phyloP scores from a whole-genome alignment of 805 yeast genomes.

The Cyberlindnera maclurae region DNA sequence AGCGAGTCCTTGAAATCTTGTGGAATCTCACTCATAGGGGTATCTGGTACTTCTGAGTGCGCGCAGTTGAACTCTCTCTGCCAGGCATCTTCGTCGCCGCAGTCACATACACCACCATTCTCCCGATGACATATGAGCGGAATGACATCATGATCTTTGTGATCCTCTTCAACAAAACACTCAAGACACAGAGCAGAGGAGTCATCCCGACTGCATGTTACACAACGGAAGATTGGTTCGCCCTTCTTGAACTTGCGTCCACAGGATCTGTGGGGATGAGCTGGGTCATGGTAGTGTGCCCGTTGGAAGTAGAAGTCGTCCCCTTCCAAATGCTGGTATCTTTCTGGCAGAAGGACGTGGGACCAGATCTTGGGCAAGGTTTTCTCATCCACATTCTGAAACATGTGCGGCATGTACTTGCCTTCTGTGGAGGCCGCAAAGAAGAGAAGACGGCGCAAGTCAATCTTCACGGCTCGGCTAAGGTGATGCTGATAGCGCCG shows the following conservation, averaged over 20 bases:
- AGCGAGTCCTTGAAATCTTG: constrained; percentile 33
- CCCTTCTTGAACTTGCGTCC: constrained; percentile 67
- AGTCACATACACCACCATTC: constrained; percentile 57
- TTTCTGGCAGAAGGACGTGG: constrained; percentile 19
- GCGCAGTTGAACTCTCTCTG: constrained; percentile 44
- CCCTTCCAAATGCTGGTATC: constrained; percentile 17
- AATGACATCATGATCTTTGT: constrained; percentile 65
- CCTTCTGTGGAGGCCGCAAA: constrained; percentile 37
- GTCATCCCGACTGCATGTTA: constrained; percentile 72
- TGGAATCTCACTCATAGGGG: constrained; percentile 31
- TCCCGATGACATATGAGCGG: constrained; percentile 57
- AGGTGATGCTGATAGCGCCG: constrained; percentile 26
- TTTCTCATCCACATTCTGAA: constrained; percentile 24
- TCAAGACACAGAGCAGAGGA: constrained; percentile 76
- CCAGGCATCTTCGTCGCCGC: constrained; percentile 90
- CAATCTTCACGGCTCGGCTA: constrained; percentile 23
- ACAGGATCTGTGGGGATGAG: constrained; percentile 65
- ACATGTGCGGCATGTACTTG: constrained; percentile 31
- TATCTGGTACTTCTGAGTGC: constrained; percentile 24
- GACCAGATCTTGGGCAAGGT: constrained; percentile 19
- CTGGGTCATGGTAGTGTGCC: constrained; percentile 17
- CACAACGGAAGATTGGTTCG: constrained; percentile 74
- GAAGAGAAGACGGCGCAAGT: constrained; percentile 37
- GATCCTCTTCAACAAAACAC: constrained; percentile 67
- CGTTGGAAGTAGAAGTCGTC: constrained; percentile 17